A percentile compares a stretch with the other conserved stretches of the same genome.
Conservation (phyloP, 225 moss, liverwort and hornwort species). For the Polytrichum commune region DNA sequence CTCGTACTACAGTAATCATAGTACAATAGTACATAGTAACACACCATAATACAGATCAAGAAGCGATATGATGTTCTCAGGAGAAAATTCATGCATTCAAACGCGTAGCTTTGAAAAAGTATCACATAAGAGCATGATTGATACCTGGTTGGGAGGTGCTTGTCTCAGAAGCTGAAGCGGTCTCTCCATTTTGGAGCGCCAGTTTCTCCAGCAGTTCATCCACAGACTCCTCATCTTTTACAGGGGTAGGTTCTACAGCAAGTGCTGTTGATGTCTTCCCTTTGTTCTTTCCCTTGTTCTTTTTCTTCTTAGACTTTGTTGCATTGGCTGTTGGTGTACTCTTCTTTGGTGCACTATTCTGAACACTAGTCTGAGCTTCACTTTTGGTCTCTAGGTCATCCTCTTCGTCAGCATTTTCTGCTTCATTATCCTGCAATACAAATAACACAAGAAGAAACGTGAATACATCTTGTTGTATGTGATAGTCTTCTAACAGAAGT, state of each 20-base stretch:
- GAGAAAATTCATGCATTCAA: neutral
- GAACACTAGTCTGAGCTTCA: slow-evolving; percentile 35
- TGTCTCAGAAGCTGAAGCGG: slow-evolving; percentile 35
- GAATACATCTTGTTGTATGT: too few species aligned
- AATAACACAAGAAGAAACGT: neutral
- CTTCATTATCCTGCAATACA: slow-evolving; percentile 39
- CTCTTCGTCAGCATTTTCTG: slow-evolving; percentile 36
- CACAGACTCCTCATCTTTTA: slow-evolving; percentile 62
- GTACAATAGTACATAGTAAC: too few species aligned
- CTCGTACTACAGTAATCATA: too few species aligned
- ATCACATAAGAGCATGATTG: neutral
- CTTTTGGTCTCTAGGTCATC: slow-evolving; percentile 11
- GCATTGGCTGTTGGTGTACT: slow-evolving; percentile 34
- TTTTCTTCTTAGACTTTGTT: slow-evolving; percentile 65
- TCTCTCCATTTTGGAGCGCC: slow-evolving; percentile 45
- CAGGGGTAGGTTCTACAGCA: slow-evolving; percentile 16
- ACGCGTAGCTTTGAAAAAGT: neutral
- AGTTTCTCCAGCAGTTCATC: slow-evolving; percentile 69
- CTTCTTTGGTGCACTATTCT: slow-evolving; percentile 25
- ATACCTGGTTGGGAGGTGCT: slow-evolving; percentile 34
- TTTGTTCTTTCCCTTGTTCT: slow-evolving; percentile 68
- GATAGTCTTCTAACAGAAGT: too few species aligned
- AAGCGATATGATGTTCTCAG: neutral
- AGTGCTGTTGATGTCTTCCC: slow-evolving; percentile 40
- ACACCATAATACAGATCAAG: neutral